phyloP scores from a whole-genome alignment of 345 rosid genomes.

The Pugionium dolabratum region DNA sequence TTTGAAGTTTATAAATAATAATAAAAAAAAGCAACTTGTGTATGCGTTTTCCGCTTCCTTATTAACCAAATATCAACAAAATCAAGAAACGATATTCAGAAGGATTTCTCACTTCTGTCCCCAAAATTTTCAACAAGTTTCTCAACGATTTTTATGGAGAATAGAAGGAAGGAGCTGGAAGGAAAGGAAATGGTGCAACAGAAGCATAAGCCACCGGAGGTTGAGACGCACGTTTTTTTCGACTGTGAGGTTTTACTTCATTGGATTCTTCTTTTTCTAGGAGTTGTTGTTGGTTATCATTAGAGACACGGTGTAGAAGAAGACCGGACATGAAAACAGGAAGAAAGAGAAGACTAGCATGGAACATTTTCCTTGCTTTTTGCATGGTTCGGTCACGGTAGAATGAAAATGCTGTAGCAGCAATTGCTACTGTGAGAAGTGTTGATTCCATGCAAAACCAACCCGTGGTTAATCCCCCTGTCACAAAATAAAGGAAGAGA shows the following conservation, averaged over 20 bases:
- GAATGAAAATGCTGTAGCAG: slow-evolving; percentile 80
- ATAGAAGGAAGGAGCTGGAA: slow-evolving; percentile 71
- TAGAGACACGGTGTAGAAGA: slow-evolving; percentile 57
- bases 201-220: slow-evolving; percentile 89
- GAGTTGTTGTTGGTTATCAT: slow-evolving; percentile 47
- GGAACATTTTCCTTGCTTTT: slow-evolving; percentile 79
- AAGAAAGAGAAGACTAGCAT: slow-evolving; percentile 86
- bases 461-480: slow-evolving; percentile 83
- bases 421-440: slow-evolving; percentile 68
- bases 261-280: slow-evolving; percentile 26
- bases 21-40: no score
- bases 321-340: slow-evolving; percentile 91
- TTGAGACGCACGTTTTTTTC: slow-evolving; percentile 37
- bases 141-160: slow-evolving; percentile 23
- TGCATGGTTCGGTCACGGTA: slow-evolving; percentile 60
- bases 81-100: slow-evolving; percentile 3
- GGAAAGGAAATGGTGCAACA: slow-evolving; percentile 89
- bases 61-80: slow-evolving; percentile 27
- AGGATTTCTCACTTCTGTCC: slow-evolving; percentile 5
- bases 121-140: slow-evolving; percentile 20
- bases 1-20: no score
- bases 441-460: slow-evolving; percentile 87
- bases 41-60: slow-evolving; percentile 21
- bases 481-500: slow-evolving; percentile 19
- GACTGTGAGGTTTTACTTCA: slow-evolving; percentile 24